Base-by-base conservation (phyloP, 495 filamentous ascomycete species). In the Copromyces sp. region DNA sequence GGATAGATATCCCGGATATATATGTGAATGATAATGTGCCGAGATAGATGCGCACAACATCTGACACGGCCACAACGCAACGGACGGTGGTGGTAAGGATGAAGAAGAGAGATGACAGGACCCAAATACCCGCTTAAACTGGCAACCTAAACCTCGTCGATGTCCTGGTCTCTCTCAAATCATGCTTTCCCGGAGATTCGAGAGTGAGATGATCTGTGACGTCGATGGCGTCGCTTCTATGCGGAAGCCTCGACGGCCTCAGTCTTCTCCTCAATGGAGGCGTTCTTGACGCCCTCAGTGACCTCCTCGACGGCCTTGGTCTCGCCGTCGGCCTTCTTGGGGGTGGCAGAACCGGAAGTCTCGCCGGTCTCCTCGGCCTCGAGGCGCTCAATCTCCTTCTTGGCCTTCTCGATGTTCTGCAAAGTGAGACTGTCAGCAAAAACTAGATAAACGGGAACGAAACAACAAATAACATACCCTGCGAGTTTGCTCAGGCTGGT, bases 401-500 rank as follows among this genome's bases (percentile, higher is more conserved):
- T 85, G 42, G 88, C 88, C 77, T 90, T 93, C 24, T 92, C 90
- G 16, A 97, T 92, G 80, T 93, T 98, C 82, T 95, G 88, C 80
- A 83, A 83, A 86, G 73, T 90, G 90, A 80, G 94, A 93, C 78
- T 77, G 47, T 38, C 16, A 39, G 17, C 24, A 29, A 72, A 70
- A 59, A 82, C 74, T 17, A 17, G 3, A 17, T 72, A 2, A 45
- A 12, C 9, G 40, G 41, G 29, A 7, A 69, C 29, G 11, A 32
- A 39, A 59, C 24, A 24, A 32, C 24, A 29, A 40, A 40, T 65
- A 77, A 85, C 88, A 82, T 82, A 98, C 95, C 87, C 93, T 91
- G 74, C 92, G 89, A n/a, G 95, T 99, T 85, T 97, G 93, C 71
- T 87, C 85, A 42, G 92, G 88, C 84, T 98, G 95, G 82, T 96